A percentile compares a stretch with the other conserved stretches of the same genome.
These are phyloP conservation scores for Phylloboletellus chloephorus DNA, from an alignment of 1,284 basidiomycete species.

Conservation along the genomic window DNA sequence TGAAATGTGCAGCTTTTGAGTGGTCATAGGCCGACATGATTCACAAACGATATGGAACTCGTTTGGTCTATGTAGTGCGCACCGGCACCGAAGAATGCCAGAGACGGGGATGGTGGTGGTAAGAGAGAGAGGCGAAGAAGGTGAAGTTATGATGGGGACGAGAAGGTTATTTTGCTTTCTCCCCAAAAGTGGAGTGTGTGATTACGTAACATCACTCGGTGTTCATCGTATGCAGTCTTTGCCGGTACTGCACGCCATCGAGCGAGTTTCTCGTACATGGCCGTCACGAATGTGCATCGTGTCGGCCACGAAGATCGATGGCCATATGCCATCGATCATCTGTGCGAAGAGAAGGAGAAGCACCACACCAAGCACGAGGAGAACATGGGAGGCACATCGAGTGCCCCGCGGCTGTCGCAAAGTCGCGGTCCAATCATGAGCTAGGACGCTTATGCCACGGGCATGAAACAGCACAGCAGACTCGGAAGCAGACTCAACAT, in stretches of 20 bases:
- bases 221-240: not conserved
- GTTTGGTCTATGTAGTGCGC: constrained; percentile 10
- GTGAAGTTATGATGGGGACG: constrained; percentile 10
- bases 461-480: not conserved
- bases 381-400: constrained; percentile 28
- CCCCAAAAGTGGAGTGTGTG: constrained; percentile 32
- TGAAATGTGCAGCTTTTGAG: constrained; percentile 79
- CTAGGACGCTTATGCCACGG: not conserved
- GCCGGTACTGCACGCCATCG: not conserved
- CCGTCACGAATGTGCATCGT: too few species aligned
- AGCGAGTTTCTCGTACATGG: not conserved
- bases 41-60: constrained; percentile 6
- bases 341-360: constrained; percentile 13
- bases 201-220: constrained; percentile 25
- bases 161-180: constrained; percentile 19
- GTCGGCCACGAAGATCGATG: constrained; percentile 15
- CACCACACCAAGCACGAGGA: not conserved
- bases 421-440: constrained; percentile 19
- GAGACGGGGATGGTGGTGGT: constrained; percentile 19
- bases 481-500: too few species aligned
- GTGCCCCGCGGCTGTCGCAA: constrained; percentile 5
- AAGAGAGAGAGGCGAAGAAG: constrained; percentile 11
- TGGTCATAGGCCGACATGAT: constrained; percentile 69
- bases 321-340: constrained; percentile 14
- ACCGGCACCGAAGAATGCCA: constrained; percentile 7